Evolutionary conservation across 257 asterid species (phyloP).

Genomic region (Scutellaria galericulata): DNA sequence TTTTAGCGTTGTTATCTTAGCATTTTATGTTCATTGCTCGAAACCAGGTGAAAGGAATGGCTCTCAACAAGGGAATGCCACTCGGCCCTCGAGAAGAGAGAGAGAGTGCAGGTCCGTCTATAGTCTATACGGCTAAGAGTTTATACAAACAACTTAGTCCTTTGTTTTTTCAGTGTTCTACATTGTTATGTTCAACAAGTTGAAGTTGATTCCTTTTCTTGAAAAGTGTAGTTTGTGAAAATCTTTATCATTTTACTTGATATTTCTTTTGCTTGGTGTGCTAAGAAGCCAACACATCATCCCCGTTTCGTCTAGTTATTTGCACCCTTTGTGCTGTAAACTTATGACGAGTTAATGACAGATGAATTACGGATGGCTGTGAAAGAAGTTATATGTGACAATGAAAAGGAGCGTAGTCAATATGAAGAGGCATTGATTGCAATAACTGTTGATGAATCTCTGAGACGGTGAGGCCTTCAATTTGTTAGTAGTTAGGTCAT

Average conservation of each 20-base stretch:
- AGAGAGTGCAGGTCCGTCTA: conserved; percentile 75
- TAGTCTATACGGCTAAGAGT: conserved; percentile 18
- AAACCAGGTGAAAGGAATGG: conserved; percentile 95
- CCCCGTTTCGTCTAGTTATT: conserved; percentile 20
- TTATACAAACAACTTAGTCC: conserved; percentile 4
- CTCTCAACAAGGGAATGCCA: conserved; percentile 71
- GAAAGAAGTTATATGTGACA: conserved; percentile 86
- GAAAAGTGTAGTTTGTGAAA: conserved; percentile 13
- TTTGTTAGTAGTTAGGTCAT: conserved; percentile 13
- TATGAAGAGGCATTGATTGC: conserved; percentile 92
- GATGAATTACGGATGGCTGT: conserved; percentile 96
- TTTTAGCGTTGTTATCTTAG: conserved; percentile 14
- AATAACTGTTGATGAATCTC: conserved; percentile 83
- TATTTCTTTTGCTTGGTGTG: background rate
- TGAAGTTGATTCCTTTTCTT: background rate
- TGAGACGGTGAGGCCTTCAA: conserved; percentile 71
- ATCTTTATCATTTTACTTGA: background rate
- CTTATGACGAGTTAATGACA: conserved; percentile 35
- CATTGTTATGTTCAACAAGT: background rate
- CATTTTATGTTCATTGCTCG: conserved; percentile 31
- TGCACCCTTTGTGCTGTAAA: conserved; percentile 17
- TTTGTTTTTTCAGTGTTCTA: conserved; percentile 1
- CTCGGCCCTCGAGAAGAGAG: conserved; percentile 77
- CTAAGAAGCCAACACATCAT: conserved; percentile 8
- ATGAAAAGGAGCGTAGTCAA: conserved; percentile 55